Percentiles rank a stretch among this genome's conserved stretches.
Conservation (phyloP, 169 alveolate genomes). For the Plasmodium adleri region DNA sequence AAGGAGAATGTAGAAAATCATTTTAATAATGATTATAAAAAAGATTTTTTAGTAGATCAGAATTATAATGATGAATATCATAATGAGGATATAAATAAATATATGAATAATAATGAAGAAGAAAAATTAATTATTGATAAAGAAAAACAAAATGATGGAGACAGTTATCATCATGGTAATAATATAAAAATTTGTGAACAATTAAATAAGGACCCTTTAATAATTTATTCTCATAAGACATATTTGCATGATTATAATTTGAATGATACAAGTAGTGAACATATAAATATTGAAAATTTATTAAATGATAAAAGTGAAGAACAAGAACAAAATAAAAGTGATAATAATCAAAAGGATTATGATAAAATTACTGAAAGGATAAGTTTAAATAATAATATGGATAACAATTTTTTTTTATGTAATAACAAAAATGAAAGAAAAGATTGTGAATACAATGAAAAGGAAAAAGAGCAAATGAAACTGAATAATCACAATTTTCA, state of each 20-base stretch:
- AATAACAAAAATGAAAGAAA: neutral
- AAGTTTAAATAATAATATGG: neutral
- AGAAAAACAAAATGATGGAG: neutral
- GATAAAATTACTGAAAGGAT: neutral
- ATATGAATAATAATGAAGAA: neutral
- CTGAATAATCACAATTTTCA: too few relatives aligned
- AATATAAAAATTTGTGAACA: neutral
- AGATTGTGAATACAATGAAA: too few relatives aligned
- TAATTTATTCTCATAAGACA: too few relatives aligned
- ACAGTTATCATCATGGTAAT: neutral
- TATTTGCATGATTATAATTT: neutral
- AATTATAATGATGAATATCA: too few relatives aligned
- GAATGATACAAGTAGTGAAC: neutral
- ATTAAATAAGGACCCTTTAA: too few relatives aligned
- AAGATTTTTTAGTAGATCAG: too few relatives aligned
- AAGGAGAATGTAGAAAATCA: too few relatives aligned
- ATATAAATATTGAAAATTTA: neutral
- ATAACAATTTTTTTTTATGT: neutral
- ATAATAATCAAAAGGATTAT: neutral
- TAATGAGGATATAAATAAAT: too few relatives aligned
- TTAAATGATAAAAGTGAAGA: neutral
- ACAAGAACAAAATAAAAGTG: neutral
- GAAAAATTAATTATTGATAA: neutral
- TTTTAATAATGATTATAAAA: too few relatives aligned
- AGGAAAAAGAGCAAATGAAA: too few relatives aligned